Evolutionary conservation across 768 basidiomycete species (phyloP).

Genomic region (Floccularia luteovirens): DNA sequence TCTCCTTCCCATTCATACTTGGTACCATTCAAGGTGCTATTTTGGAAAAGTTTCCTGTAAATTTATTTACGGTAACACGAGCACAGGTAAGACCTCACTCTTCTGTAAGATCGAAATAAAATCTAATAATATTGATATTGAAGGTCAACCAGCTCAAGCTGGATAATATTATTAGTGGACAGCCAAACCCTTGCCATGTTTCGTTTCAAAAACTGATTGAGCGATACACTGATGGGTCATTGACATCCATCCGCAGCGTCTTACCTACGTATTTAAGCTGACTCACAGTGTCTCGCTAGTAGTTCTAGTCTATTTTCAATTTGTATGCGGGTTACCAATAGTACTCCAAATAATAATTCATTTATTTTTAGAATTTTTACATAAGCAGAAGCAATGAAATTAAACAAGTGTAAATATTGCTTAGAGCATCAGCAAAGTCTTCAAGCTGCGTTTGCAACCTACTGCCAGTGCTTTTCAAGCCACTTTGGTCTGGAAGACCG

Average conservation of each 20-base stretch:
- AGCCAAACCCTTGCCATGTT: constrained; percentile 17
- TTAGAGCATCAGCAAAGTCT: too few relatives aligned
- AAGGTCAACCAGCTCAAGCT: constrained; percentile 58
- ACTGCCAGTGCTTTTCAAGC: too few relatives aligned
- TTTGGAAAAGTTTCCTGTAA: constrained; percentile 55
- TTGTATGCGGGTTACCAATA: too few relatives aligned
- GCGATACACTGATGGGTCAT: constrained; percentile 22
- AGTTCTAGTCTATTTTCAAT: too few relatives aligned
- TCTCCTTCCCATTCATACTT: constrained; percentile 56
- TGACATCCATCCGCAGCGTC: constrained; percentile 44
- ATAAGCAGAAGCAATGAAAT: too few relatives aligned
- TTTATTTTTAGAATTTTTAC: too few relatives aligned
- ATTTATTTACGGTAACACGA: constrained; percentile 61
- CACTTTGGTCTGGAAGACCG: too few relatives aligned
- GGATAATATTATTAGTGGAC: constrained; percentile 45
- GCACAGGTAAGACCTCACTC: constrained; percentile 69
- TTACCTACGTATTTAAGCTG: constrained; percentile 40
- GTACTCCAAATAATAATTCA: too few relatives aligned
- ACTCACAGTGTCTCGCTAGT: too few relatives aligned
- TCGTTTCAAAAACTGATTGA: constrained; percentile 31
- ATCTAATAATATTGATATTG: background rate
- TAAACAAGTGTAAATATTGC: too few relatives aligned
- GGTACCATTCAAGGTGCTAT: constrained; percentile 61
- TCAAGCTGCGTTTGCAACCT: too few relatives aligned
- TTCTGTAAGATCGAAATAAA: too few relatives aligned